Evolutionary conservation across 208 protist species (phyloP).

Genomic region (Wallacemonas sp.): DNA sequence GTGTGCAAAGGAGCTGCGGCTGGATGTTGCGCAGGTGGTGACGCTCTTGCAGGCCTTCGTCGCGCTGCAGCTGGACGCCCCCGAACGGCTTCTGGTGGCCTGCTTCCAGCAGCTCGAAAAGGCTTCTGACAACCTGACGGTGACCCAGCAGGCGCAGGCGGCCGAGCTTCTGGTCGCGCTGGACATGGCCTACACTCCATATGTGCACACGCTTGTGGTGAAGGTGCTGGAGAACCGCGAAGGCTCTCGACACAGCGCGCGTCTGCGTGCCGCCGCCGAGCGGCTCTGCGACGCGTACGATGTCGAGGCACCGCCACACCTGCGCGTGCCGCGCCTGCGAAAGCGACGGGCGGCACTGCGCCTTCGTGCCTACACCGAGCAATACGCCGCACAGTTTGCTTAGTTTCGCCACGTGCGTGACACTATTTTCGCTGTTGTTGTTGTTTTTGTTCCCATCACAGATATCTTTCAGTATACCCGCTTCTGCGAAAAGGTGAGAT

Average conservation of each 20-base stretch:
- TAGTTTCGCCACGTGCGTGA: too few relatives aligned
- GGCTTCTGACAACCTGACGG: slow-evolving; percentile 40
- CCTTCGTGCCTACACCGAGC: slow-evolving; percentile 26
- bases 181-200: slow-evolving; percentile 83
- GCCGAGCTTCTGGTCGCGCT: slow-evolving; percentile 59
- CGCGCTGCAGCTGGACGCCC: slow-evolving; percentile 38
- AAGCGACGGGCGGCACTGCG: slow-evolving; percentile 48
- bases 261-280: slow-evolving; percentile 50
- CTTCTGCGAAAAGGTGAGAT: too few relatives aligned
- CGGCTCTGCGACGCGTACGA: slow-evolving; percentile 79
- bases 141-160: slow-evolving; percentile 54
- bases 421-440: too few relatives aligned
- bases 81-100: slow-evolving; percentile 44
- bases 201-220: slow-evolving; percentile 62
- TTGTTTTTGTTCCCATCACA: too few relatives aligned
- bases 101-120: slow-evolving; percentile 75
- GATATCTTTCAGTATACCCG: too few relatives aligned
- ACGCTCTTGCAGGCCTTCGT: slow-evolving; percentile 63
- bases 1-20: slow-evolving; percentile 47
- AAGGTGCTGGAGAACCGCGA: slow-evolving; percentile 76
- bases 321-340: slow-evolving; percentile 52
- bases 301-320: slow-evolving; percentile 60
- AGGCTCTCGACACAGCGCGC: slow-evolving; percentile 35
- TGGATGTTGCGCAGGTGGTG: slow-evolving; percentile 62
- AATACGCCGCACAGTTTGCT: not conserved